Evolutionary conservation across 2,329 filamentous ascomycete species (phyloP), one percentile per base, ranked within the genome.

Genomic region (Arthroderma sp.): DNA sequence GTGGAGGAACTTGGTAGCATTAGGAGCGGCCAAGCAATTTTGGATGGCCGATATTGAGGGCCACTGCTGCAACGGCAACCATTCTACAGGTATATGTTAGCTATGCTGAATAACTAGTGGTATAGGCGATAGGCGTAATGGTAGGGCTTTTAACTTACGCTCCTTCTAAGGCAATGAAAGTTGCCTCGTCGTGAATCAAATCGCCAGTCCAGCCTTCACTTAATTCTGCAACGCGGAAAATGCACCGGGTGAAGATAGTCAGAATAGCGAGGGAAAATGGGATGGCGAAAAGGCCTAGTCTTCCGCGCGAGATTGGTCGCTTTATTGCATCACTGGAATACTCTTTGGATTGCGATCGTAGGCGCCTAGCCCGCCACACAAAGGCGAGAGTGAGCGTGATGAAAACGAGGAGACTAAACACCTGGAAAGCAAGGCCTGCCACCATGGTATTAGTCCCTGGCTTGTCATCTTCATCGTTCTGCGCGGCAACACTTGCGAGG

Each of bases 381-480:
- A 76, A 80, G 54, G 78, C 72, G 45, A 58, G 30, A 7, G 66
- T 68, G 30, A 75, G 63, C 27, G 54, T 28, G 40, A 73, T 70
- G 66, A 82, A 83, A 45, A 70, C 57, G 36, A 68, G 50, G 32
- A 80, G 65, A 4, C 74, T 77, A 48, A 70, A 60, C 37, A 81
- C 78, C 54, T 83, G 78, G 56, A 74, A 75, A 11, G 68, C 58
- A 0, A 82, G 69, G 30, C 80, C 80, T 4, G 75, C 75, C n/a
- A 83, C 68, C 71, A 78, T 79, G 61, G 82, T 72, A 55, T 81
- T 65, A 50, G 73, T 69, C n/a, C 77, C 79, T 0, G 55, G 51
- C 1, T 62, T 50, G 9, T 63, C 52, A 10, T 56, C 56, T 4
- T 62, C 44, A 38, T 64, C 51, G 43, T 44, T 48, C 36, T 49